Evolutionary conservation across 805 yeast species (phyloP), one percentile per base, ranked within the genome.

Genomic region (Vanderwaltozyma verrucispora): DNA sequence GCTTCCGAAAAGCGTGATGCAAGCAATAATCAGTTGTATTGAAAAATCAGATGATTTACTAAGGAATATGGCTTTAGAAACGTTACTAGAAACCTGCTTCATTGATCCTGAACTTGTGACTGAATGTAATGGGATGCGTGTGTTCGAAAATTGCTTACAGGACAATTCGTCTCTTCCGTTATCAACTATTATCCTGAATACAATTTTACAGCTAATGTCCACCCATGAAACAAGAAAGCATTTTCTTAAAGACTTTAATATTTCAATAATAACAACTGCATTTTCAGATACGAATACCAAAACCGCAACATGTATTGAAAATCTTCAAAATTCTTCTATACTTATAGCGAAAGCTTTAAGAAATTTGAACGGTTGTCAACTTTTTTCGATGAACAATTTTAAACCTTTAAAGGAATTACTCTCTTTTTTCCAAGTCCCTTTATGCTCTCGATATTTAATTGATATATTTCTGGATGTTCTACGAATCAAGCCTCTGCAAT

Each of bases 361-460:
- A 43, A 69, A 76, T 25, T 80, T 89, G 75, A 68, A 81, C 11
- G 99, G 98, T 0, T 50, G 87, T 10, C 68, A 79, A 42, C 72
- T 80, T 13, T 72, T 79, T 47, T 69, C 81, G 1, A 66, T 71
- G 39, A 65, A 77, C 45, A 61, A 75, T 41, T 78, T 74, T 43
- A 62, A 64, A 38, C 69, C 79, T 9, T 52, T 88, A 17, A 64
- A 62, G 30, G 74, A 75, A 37, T 60, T 88, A 21, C 60, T 88
- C 2, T 59, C 67, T 30, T 79, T 87, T 53, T 62, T 92, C 30
- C 76, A 75, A n/a, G 71, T 75, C 10, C 65, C 74, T 1, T 55
- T 67, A 28, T 59, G 79, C 18, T 72, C 84, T 29, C 77, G 74
- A 26, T 72, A 76, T 21, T 53, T 88, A 14, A 62, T 89, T 45